These are phyloP conservation scores for Pichia thaimueangensis DNA, from an alignment of 805 yeast genomes.

Conservation along the genomic window DNA sequence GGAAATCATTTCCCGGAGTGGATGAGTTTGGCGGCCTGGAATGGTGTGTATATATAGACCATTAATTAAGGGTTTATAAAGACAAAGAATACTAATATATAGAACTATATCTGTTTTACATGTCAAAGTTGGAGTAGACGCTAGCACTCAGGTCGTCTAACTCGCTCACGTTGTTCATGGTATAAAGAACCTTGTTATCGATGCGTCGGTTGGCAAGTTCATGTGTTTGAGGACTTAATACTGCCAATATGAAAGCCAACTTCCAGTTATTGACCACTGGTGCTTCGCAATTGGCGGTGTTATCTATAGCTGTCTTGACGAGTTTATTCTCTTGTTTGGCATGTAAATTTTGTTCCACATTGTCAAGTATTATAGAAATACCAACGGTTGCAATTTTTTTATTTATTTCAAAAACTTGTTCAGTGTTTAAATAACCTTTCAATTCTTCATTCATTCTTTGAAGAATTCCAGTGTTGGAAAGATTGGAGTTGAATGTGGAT, in stretches of 20 bases:
- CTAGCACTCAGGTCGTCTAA: slow-evolving; percentile 86
- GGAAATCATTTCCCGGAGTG: too few relatives aligned
- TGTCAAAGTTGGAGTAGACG: slow-evolving; percentile 71
- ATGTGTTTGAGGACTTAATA: slow-evolving; percentile 57
- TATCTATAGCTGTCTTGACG: background rate
- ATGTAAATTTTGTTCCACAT: slow-evolving; percentile 26
- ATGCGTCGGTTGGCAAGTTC: slow-evolving; percentile 26
- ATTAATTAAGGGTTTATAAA: too few relatives aligned
- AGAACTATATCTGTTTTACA: too few relatives aligned
- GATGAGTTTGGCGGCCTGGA: too few relatives aligned
- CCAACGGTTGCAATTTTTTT: slow-evolving; percentile 37
- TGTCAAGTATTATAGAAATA: slow-evolving; percentile 42
- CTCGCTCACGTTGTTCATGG: slow-evolving; percentile 49
- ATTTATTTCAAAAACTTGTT: slow-evolving; percentile 27
- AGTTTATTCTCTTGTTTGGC: slow-evolving; percentile 5
- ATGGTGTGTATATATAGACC: too few relatives aligned
- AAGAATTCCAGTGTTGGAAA: slow-evolving; percentile 23
- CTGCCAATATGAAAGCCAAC: slow-evolving; percentile 68
- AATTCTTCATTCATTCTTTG: slow-evolving; percentile 27
- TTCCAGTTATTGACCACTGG: slow-evolving; percentile 28
- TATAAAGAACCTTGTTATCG: slow-evolving; percentile 27
- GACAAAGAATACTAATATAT: too few relatives aligned
- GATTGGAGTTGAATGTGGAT: slow-evolving; percentile 22
- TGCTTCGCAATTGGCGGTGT: background rate
- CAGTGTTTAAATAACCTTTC: slow-evolving; percentile 23